Evolutionary conservation across 179 eudicot genomes (phyloP).

Genomic region (Silene noctiflora): DNA sequence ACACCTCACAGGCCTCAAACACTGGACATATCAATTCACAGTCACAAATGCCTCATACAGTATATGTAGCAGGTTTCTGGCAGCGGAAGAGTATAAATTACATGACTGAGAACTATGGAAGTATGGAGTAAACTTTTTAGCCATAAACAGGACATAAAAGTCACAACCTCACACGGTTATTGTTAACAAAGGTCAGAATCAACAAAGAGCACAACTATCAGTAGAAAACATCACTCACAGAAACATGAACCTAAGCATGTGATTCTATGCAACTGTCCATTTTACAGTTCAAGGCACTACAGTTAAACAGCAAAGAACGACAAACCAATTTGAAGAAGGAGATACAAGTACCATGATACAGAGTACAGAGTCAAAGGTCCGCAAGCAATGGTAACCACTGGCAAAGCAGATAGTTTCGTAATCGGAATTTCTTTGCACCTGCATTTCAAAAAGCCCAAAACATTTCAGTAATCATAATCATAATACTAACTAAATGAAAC

Average conservation of each 20-base stretch:
- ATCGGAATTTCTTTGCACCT: conserved; percentile 23
- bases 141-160: neutral
- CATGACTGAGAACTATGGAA: neutral
- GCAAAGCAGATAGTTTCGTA: conserved; percentile 13
- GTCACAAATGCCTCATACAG: neutral
- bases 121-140: neutral
- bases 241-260: neutral
- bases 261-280: conserved; percentile 4
- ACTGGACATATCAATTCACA: neutral
- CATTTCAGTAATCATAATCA: neutral
- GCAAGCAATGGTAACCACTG: conserved; percentile 4
- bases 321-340: neutral
- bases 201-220: neutral
- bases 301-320: conserved; percentile 15
- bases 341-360: conserved; percentile 25
- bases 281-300: neutral
- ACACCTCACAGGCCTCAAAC: neutral
- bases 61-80: neutral
- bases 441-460: conserved; percentile 17
- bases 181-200: neutral
- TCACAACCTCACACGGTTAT: neutral
- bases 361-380: conserved; percentile 3
- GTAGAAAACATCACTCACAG: too few relatives aligned
- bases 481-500: neutral
- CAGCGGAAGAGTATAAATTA: neutral